A percentile compares a stretch with the other conserved stretches of the same genome.
Evolutionary conservation across 176 grass and related monocot genomes (phyloP).

Genomic region (Urochloa ruziziensis): DNA sequence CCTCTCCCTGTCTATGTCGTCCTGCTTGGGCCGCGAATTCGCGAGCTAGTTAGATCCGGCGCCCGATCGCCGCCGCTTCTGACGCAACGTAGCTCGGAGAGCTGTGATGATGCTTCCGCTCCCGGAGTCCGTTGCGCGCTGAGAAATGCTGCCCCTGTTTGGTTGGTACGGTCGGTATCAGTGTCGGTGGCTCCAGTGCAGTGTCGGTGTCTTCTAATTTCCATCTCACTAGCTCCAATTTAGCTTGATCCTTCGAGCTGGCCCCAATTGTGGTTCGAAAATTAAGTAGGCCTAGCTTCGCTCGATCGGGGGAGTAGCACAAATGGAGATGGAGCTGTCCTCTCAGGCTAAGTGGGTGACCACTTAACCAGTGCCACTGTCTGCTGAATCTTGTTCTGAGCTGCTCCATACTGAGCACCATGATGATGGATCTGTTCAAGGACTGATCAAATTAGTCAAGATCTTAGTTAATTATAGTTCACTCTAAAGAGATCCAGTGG

Average conservation of each 20-base stretch:
- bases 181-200: constrained; percentile 27
- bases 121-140: background rate
- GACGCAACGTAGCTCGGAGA: background rate
- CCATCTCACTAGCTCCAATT: background rate
- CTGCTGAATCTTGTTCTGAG: background rate
- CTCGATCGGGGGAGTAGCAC: background rate
- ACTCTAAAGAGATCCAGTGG: background rate
- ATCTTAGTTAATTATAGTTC: background rate
- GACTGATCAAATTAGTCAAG: background rate
- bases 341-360: background rate
- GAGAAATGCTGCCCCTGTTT: constrained; percentile 12
- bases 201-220: constrained; percentile 27
- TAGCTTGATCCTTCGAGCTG: background rate
- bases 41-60: background rate
- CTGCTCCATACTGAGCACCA: background rate
- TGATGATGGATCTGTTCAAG: constrained; percentile 19
- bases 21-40: background rate
- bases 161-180: background rate
- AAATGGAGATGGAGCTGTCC: background rate
- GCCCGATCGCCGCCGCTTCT: constrained; percentile 12
- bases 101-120: background rate
- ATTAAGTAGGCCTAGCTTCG: background rate
- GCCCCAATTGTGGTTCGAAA: background rate
- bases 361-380: background rate
- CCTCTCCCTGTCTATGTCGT: background rate